Conservation (phyloP, 2,329 filamentous ascomycete species). For the Pestalotiopsis sp. region DNA sequence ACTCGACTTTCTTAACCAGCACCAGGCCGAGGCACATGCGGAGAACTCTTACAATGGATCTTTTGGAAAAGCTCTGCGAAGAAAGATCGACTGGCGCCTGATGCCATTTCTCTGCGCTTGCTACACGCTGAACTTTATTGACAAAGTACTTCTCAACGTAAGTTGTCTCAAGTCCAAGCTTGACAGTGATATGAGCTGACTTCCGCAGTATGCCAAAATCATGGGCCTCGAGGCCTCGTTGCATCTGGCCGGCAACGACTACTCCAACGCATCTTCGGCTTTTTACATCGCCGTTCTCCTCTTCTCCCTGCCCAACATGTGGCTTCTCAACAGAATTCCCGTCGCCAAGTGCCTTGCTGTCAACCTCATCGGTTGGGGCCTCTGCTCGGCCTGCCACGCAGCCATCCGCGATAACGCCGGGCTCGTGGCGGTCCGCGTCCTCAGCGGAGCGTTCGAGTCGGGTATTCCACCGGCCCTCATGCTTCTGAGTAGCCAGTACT, state of each 20-base stretch:
- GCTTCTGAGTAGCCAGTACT: constrained; percentile 9
- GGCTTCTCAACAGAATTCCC: not conserved
- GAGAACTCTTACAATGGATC: not conserved
- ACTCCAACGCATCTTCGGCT: constrained; percentile 5
- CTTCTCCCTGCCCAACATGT: constrained; percentile 3
- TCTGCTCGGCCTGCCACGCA: constrained; percentile 1
- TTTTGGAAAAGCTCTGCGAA: not conserved
- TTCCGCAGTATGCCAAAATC: constrained; percentile 6
- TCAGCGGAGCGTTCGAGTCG: constrained; percentile 5
- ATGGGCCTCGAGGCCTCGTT: not conserved
- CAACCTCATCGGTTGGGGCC: not conserved
- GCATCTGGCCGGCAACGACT: constrained; percentile 3
- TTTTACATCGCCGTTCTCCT: constrained; percentile 6
- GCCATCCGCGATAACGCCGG: not conserved
- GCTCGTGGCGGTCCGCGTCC: not conserved
- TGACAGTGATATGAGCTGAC: not conserved
- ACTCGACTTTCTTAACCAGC: not conserved
- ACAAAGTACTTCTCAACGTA: constrained; percentile 10
- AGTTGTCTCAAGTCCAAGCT: not conserved
- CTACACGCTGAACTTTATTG: constrained; percentile 6
- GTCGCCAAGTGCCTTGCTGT: not conserved
- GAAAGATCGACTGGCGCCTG: constrained; percentile 2
- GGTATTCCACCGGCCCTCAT: not conserved
- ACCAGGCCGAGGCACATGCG: not conserved
- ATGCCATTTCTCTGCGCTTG: constrained; percentile 3